Conservation (phyloP, 768 basidiomycete genomes). For the Suillus alpinus region DNA sequence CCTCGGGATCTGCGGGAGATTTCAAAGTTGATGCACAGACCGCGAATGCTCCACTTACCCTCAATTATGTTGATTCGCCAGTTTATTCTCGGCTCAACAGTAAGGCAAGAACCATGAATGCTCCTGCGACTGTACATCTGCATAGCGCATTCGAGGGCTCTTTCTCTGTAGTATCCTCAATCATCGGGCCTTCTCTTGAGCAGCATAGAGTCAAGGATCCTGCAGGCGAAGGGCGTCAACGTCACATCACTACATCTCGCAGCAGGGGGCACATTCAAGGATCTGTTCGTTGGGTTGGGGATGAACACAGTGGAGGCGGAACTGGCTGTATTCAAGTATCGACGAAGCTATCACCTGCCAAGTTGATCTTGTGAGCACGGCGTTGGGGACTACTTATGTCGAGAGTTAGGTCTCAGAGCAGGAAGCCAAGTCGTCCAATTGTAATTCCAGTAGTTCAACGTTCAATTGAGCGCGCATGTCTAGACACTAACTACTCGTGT, state of each 20-base stretch:
- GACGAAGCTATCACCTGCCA: slow-evolving; percentile 3
- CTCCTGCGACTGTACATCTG: slow-evolving; percentile 31
- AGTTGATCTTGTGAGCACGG: slow-evolving; percentile 1
- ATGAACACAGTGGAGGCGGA: not conserved
- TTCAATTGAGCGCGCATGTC: too few species aligned
- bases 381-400: not conserved
- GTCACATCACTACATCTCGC: not conserved
- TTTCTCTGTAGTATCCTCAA: slow-evolving; percentile 26
- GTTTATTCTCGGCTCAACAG: slow-evolving; percentile 31
- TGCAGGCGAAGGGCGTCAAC: slow-evolving; percentile 1
- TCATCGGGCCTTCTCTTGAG: slow-evolving; percentile 10
- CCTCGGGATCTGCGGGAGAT: slow-evolving; percentile 19
- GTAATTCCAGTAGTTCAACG: too few species aligned
- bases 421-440: too few species aligned
- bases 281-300: slow-evolving; percentile 4
- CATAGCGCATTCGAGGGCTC: slow-evolving; percentile 38
- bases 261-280: slow-evolving; percentile 1
- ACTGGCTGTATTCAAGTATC: not conserved
- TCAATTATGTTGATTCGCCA: slow-evolving; percentile 33
- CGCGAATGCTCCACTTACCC: slow-evolving; percentile 30
- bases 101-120: slow-evolving; percentile 32
- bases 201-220: not conserved
- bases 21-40: slow-evolving; percentile 33
- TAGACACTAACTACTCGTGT: too few species aligned
- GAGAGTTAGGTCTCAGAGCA: too few species aligned